Base-by-base conservation (phyloP, 805 yeast species). In the Wickerhamomyces chaumierensis region DNA sequence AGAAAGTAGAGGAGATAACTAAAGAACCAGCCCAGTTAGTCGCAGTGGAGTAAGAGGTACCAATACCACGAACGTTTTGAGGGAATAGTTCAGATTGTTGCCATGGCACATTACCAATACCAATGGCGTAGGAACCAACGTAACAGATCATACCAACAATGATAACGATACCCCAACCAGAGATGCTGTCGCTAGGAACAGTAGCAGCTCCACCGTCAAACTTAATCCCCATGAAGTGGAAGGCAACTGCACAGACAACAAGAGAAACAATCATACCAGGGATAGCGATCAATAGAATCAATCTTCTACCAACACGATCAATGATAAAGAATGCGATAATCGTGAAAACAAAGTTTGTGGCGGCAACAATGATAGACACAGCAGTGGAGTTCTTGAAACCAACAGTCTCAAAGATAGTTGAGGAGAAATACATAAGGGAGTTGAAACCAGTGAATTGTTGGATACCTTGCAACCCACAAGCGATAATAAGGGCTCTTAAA, bases 81-180 rank as follows among this genome's bases (percentile, higher is more conserved):
- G 96, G 92, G 65, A 92, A 87, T 54, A 90, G 66, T 62, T 90
- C 98, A 41, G 90, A 81, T 56, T 92, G 96, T 57, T 90, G 95
- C 98, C 98, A 90, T 40, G 97, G 96, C 39, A 86, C 92, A 59
- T 90, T 88, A 63, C 98, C 98, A 48, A 88, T 84, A 48, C 97
- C 97, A 48, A 85, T 66, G 36, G 96, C 95, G 57, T 88, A 90
- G 39, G 81, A 77, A 3, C 95, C 96, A 35, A 88, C 96, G 55
- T 68, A 92, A 32, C 76, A 58, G 46, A 90, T 85, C 84, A 88
- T 87, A 38, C 86, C 78, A 31, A 87, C 69, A 45, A 92, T 81
- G 39, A 90, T 76, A 14, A 88, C 78, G 44, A 83, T 74, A 17
- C 96, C 95, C 96, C 96, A 88, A 3, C 86, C 78, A 20, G 76